Conservation (phyloP, 2,329 filamentous ascomycete genomes). For the Ascochyta fabae region DNA sequence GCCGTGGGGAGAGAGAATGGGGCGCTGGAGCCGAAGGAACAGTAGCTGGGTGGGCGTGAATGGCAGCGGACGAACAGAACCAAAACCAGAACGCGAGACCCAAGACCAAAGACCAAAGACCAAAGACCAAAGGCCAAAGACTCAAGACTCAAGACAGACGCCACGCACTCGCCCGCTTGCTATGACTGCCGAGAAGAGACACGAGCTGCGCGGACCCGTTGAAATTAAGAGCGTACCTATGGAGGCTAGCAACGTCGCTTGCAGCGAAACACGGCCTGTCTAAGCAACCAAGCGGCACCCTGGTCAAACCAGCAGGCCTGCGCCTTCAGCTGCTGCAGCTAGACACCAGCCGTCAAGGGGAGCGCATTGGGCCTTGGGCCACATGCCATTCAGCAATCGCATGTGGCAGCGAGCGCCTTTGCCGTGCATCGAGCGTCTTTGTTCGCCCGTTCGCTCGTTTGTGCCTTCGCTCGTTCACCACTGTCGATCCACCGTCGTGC, state of each 20-base stretch:
- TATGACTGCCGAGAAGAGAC: constrained; percentile 6
- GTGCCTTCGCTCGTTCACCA: background rate
- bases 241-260: constrained; percentile 12
- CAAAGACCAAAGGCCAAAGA: background rate
- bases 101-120: background rate
- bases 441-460: too few species aligned
- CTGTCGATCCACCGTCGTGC: background rate
- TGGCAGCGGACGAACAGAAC: constrained; percentile 12
- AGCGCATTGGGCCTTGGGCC: background rate
- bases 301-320: background rate
- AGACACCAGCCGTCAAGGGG: background rate
- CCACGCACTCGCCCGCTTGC: constrained; percentile 8
- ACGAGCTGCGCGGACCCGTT: constrained; percentile 19
- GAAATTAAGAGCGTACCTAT: constrained; percentile 23
- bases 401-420: constrained; percentile 6
- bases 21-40: background rate
- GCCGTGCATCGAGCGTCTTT: too few species aligned
- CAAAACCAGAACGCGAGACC: background rate
- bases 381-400: constrained; percentile 11
- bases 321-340: too few species aligned
- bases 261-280: constrained; percentile 10
- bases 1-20: too few species aligned
- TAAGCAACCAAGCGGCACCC: background rate
- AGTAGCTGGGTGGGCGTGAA: constrained; percentile 2
- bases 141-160: background rate